These are phyloP conservation scores for Chlamydomonas reinhardtii DNA, from an alignment of 163 green algal genomes.

Conservation along the genomic window DNA sequence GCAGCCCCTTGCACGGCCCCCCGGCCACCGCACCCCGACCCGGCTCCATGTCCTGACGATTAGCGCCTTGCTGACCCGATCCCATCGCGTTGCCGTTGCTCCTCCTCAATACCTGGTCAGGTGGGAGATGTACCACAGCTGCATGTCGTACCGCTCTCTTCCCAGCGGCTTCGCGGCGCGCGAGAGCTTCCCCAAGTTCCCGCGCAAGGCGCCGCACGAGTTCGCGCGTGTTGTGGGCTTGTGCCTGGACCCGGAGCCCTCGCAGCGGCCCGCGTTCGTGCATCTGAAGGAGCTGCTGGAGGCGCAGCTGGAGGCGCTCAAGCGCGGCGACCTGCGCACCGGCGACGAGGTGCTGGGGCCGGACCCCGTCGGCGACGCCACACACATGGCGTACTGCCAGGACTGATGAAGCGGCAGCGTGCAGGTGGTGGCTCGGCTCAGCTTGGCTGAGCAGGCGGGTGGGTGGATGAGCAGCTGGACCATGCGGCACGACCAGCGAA, in stretches of 20 bases:
- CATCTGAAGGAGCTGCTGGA: background rate
- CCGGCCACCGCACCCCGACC: too few species aligned
- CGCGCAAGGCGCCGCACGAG: slow-evolving; percentile 35
- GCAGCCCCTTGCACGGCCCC: too few species aligned
- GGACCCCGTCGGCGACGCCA: background rate
- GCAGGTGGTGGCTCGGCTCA: too few species aligned
- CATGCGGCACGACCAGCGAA: too few species aligned
- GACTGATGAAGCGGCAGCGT: background rate
- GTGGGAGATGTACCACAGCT: slow-evolving; percentile 48
- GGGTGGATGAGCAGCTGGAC: too few species aligned
- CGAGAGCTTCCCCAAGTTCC: slow-evolving; percentile 47
- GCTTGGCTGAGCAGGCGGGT: too few species aligned
- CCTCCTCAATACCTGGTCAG: background rate
- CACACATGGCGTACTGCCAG: slow-evolving; percentile 10
- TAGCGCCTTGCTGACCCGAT: too few species aligned
- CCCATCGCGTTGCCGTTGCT: too few species aligned
- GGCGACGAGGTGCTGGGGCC: slow-evolving; percentile 37
- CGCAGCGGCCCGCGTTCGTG: slow-evolving; percentile 25
- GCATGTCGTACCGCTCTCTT: slow-evolving; percentile 17
- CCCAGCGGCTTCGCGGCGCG: slow-evolving; percentile 30
- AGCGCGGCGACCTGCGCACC: background rate
- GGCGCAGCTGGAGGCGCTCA: slow-evolving; percentile 16
- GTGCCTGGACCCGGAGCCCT: slow-evolving; percentile 41
- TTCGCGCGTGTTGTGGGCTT: slow-evolving; percentile 20
- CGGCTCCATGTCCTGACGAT: too few species aligned